phyloP scores from a whole-genome alignment of 768 basidiomycete genomes.

The Suillus luteus region DNA sequence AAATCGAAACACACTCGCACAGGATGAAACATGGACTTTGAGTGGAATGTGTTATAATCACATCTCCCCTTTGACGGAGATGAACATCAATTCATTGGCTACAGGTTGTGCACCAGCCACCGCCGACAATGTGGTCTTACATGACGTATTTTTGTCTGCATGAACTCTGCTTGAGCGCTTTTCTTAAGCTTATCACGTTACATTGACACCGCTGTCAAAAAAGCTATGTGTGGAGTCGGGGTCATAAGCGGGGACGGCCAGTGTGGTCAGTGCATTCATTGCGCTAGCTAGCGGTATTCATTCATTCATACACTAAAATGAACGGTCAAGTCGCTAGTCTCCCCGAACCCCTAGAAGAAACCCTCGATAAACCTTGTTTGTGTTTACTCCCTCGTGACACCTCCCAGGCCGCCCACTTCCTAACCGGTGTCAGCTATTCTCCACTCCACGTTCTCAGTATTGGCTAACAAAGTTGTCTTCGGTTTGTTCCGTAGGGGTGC shows the following conservation, averaged over 20 bases:
- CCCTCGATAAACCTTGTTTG: not conserved
- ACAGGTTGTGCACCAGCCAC: not conserved
- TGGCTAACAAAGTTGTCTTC: slow-evolving; percentile 13
- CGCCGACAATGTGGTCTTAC: not conserved
- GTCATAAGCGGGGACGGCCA: not conserved
- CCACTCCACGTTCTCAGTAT: slow-evolving; percentile 35
- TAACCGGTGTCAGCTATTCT: slow-evolving; percentile 27
- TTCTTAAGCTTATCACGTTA: not conserved
- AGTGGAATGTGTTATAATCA: no score
- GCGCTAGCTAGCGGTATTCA: not conserved
- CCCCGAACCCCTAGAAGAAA: slow-evolving; percentile 3
- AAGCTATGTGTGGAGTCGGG: slow-evolving; percentile 2
- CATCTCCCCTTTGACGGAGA: no score
- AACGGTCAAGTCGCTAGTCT: not conserved
- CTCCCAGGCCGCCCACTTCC: slow-evolving; percentile 13
- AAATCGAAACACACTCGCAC: no score
- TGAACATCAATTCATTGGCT: no score
- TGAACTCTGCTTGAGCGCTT: not conserved
- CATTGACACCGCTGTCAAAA: not conserved
- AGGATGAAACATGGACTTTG: no score
- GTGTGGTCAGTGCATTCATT: not conserved
- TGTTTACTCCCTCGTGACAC: not conserved
- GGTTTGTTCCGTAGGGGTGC: slow-evolving; percentile 25
- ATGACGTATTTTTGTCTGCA: slow-evolving; percentile 1
- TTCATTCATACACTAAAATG: not conserved